phyloP scores from a whole-genome alignment of 1,139 yeast genomes.

The Pichia sp. region DNA sequence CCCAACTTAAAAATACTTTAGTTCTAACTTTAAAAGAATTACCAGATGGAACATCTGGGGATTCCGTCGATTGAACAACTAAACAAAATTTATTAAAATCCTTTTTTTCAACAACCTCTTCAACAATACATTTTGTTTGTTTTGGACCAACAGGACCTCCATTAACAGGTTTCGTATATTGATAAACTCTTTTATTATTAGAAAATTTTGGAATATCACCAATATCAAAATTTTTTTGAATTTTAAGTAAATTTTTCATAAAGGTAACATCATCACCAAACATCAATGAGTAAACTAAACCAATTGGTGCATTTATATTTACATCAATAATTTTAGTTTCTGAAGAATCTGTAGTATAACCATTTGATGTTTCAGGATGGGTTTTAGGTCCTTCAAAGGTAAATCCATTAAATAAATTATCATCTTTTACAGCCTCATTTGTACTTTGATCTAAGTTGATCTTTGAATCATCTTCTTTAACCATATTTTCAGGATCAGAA shows the following conservation, averaged over 20 bases:
- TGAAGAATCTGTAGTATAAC: conserved; percentile 46
- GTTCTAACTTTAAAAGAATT: conserved; percentile 72
- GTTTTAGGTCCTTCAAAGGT: conserved; percentile 48
- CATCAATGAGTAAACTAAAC: conserved; percentile 61
- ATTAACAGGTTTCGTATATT: conserved; percentile 71
- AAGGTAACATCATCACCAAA: conserved; percentile 71
- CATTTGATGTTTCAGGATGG: conserved; percentile 48
- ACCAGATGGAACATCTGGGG: conserved; percentile 97
- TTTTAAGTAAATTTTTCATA: conserved; percentile 47
- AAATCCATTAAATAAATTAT: conserved; percentile 39
- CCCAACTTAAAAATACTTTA: conserved; percentile 70
- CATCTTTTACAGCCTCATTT: too few species aligned
- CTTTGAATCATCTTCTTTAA: conserved; percentile 33
- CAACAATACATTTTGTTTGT: conserved; percentile 77
- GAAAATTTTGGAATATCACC: conserved; percentile 49
- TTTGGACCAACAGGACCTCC: conserved; percentile 92
- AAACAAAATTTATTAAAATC: conserved; percentile 53
- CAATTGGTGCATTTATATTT: conserved; percentile 64
- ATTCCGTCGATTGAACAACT: conserved; percentile 61
- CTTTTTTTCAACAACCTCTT: conserved; percentile 61
- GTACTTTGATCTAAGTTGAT: too few species aligned
- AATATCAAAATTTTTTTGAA: conserved; percentile 69
- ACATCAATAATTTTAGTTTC: conserved; percentile 65
- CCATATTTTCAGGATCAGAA: conserved; percentile 31
- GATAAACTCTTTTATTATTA: conserved; percentile 48